Percentiles rank a stretch among this genome's conserved stretches.
phyloP scores from a whole-genome alignment of 805 yeast genomes.

The Candida ficus region DNA sequence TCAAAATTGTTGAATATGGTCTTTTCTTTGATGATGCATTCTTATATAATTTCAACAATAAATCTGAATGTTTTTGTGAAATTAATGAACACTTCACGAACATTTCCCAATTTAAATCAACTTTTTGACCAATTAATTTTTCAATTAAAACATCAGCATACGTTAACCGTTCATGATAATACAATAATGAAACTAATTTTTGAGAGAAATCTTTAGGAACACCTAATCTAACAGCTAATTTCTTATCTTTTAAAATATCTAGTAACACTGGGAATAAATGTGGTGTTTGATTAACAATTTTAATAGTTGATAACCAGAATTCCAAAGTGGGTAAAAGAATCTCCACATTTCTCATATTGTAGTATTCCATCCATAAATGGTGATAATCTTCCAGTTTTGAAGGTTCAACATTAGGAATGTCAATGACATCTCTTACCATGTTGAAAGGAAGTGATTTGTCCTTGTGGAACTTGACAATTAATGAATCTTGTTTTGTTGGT shows the following conservation, averaged over 20 bases:
- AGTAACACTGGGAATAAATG: conserved; percentile 10
- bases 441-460: conserved; percentile 18
- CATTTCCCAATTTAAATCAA: conserved; percentile 12
- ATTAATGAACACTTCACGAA: conserved; percentile 12
- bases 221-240: neutral
- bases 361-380: conserved; percentile 13
- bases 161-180: conserved; percentile 15
- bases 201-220: conserved; percentile 13
- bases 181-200: conserved; percentile 10
- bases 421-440: conserved; percentile 17
- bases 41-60: conserved; percentile 10
- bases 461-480: too few species aligned
- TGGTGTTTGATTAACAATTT: conserved; percentile 14
- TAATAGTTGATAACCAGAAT: conserved; percentile 17
- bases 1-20: conserved; percentile 7
- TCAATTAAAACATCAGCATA: conserved; percentile 9
- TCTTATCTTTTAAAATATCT: conserved; percentile 5
- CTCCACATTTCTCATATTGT: too few species aligned
- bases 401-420: conserved; percentile 8
- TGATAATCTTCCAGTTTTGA: conserved; percentile 8
- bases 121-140: neutral
- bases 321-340: too few species aligned
- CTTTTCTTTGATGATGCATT: conserved; percentile 1
- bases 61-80: conserved; percentile 1
- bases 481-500: too few species aligned